Conservation (phyloP, 2,329 filamentous ascomycete species). For the Endoconidiophora polonica region DNA sequence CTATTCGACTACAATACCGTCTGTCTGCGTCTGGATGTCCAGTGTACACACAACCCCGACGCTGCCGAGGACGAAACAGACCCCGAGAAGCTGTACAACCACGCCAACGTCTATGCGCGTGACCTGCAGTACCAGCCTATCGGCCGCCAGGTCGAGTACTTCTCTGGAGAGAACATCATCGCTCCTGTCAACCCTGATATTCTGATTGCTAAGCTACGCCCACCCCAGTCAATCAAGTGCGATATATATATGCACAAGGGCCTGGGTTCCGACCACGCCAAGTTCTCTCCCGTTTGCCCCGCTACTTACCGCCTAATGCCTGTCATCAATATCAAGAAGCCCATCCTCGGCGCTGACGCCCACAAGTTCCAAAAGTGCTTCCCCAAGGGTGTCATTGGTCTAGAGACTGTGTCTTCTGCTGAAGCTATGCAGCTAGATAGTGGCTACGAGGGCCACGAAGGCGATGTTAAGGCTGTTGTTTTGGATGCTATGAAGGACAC, state of each 20-base stretch:
- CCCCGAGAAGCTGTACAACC: conserved; percentile 67
- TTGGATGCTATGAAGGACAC: conserved; percentile 82
- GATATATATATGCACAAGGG: conserved; percentile 92
- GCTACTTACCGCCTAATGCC: conserved; percentile 85
- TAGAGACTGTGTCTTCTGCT: conserved; percentile 52
- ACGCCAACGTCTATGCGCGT: conserved; percentile 67
- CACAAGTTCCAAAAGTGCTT: conserved; percentile 85
- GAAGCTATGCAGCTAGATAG: conserved; percentile 44
- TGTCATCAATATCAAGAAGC: conserved; percentile 64
- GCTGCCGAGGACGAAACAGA: conserved; percentile 60
- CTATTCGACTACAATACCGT: conserved; percentile 75
- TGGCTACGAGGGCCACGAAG: conserved; percentile 57
- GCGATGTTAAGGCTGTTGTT: conserved; percentile 78
- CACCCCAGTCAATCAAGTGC: conserved; percentile 71
- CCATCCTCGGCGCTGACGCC: conserved; percentile 75
- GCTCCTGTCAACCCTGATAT: conserved; percentile 78
- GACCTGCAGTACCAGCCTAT: conserved; percentile 63
- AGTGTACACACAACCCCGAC: conserved; percentile 64
- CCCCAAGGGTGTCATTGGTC: conserved; percentile 66
- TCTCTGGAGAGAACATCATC: conserved; percentile 52
- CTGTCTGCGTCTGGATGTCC: conserved; percentile 56
- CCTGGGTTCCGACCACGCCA: conserved; percentile 83
- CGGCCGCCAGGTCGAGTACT: conserved; percentile 55
- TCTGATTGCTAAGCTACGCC: conserved; percentile 81
- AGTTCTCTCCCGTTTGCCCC: conserved; percentile 91